A percentile compares a stretch with the other conserved stretches of the same genome.
phyloP scores from a whole-genome alignment of 352 stramenopile species.

The Phytophthora rubi region DNA sequence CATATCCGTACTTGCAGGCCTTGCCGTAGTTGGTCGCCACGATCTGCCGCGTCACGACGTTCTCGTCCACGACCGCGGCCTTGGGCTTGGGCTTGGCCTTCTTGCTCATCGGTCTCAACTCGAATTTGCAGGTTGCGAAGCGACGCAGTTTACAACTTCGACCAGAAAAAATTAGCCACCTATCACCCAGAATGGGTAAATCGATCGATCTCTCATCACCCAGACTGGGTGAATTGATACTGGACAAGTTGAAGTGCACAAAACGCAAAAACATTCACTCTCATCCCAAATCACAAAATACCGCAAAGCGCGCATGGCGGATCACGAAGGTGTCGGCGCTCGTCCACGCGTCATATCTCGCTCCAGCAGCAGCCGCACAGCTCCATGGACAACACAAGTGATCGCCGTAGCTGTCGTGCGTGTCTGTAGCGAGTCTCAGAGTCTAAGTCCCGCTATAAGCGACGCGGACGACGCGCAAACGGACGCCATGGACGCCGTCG shows the following conservation, averaged over 20 bases:
- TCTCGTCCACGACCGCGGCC: conserved; percentile 64
- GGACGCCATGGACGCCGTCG: conserved; percentile 5
- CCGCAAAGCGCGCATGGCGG: neutral
- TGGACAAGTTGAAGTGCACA: conserved; percentile 18
- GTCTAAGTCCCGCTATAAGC: neutral
- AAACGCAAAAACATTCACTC: neutral
- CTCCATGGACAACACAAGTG: conserved; percentile 3
- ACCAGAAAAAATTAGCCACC: neutral
- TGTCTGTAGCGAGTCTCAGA: conserved; percentile 4
- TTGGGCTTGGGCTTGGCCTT: conserved; percentile 50
- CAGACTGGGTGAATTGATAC: too few relatives aligned
- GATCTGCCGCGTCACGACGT: conserved; percentile 67
- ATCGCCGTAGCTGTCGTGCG: conserved; percentile 28
- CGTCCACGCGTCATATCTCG: conserved; percentile 5
- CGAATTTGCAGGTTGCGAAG: neutral
- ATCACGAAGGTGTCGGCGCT: conserved; percentile 2
- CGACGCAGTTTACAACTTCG: neutral
- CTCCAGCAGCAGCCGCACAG: conserved; percentile 4
- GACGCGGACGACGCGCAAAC: conserved; percentile 7
- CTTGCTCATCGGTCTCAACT: conserved; percentile 8
- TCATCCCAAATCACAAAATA: conserved; percentile 20
- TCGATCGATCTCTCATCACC: too few relatives aligned
- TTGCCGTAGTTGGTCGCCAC: conserved; percentile 76
- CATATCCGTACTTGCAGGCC: conserved; percentile 63
- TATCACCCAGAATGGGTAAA: too few relatives aligned